A percentile compares a stretch with the other conserved stretches of the same genome.
Conservation (phyloP, 202 grass and related monocot genomes). For the Setaria italica region DNA sequence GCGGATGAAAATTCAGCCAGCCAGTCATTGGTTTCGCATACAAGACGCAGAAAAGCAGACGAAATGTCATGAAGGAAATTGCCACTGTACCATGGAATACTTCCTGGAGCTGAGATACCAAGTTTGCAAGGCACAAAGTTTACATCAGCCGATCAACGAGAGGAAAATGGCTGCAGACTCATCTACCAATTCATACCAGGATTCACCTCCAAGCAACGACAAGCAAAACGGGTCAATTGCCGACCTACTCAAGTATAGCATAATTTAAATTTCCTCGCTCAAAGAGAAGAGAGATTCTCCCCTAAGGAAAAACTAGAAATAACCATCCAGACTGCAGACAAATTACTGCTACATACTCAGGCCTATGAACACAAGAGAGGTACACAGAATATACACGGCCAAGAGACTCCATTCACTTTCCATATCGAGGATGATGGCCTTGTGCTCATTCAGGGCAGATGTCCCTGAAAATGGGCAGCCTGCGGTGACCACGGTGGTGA, state of each 20-base stretch:
- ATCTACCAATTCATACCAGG: constrained; percentile 15
- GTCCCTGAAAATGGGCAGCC: constrained; percentile 66
- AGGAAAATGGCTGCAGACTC: background rate
- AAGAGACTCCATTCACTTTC: constrained; percentile 15
- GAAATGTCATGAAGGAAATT: background rate
- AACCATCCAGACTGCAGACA: background rate
- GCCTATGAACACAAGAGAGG: constrained; percentile 37
- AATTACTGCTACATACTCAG: background rate
- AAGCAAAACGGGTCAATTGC: constrained; percentile 23
- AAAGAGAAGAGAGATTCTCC: constrained; percentile 35
- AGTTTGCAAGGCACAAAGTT: background rate
- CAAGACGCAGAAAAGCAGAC: background rate
- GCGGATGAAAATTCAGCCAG: too few species aligned
- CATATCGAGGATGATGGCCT: constrained; percentile 10
- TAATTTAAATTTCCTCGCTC: constrained; percentile 25
- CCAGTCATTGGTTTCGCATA: too few species aligned
- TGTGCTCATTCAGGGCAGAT: constrained; percentile 61
- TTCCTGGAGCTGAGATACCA: background rate
- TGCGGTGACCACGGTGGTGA: constrained; percentile 28
- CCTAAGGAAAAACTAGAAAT: constrained; percentile 31
- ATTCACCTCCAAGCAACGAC: constrained; percentile 23
- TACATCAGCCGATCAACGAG: background rate
- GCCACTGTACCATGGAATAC: background rate
- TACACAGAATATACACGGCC: constrained; percentile 43
- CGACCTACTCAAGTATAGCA: constrained; percentile 17